phyloP scores from a whole-genome alignment of 1,284 basidiomycete species.

The Meira nashicola region DNA sequence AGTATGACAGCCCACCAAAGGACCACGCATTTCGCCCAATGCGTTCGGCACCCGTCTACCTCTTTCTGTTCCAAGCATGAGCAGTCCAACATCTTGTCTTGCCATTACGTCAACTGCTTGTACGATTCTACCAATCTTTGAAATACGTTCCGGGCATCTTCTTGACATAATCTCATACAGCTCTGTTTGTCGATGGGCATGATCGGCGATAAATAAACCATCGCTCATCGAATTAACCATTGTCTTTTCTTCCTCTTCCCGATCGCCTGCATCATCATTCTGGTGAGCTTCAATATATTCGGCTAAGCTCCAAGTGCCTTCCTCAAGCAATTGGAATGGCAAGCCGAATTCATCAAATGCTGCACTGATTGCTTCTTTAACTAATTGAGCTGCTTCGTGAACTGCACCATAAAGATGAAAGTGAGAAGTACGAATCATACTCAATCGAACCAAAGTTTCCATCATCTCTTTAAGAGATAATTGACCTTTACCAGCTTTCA shows the following conservation, averaged over 20 bases:
- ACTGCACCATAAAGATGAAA: constrained; percentile 5
- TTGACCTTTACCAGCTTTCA: constrained; percentile 18
- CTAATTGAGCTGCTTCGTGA: constrained; percentile 2
- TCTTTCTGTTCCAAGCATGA: not conserved
- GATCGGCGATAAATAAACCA: not conserved
- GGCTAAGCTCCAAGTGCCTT: not conserved
- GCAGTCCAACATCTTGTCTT: constrained; percentile 2
- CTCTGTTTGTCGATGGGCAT: not conserved
- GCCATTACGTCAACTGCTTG: constrained; percentile 14
- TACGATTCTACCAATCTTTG: constrained; percentile 12
- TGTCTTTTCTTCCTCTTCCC: not conserved
- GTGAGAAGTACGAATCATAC: constrained; percentile 3
- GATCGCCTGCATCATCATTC: not conserved
- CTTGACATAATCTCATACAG: not conserved
- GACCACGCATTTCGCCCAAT: constrained; percentile 4
- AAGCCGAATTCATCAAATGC: constrained; percentile 9
- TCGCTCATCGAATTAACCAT: not conserved
- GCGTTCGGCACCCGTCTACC: constrained; percentile 3
- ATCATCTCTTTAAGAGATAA: constrained; percentile 13
- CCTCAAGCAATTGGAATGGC: not conserved
- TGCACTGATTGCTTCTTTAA: not conserved
- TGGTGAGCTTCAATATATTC: not conserved
- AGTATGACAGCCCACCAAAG: constrained; percentile 14
- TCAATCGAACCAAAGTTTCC: constrained; percentile 1
- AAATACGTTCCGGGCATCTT: not conserved